A percentile compares a stretch with the other conserved stretches of the same genome.
Evolutionary conservation across 2,329 filamentous ascomycete genomes (phyloP).

Genomic region (Alternaria rosae): DNA sequence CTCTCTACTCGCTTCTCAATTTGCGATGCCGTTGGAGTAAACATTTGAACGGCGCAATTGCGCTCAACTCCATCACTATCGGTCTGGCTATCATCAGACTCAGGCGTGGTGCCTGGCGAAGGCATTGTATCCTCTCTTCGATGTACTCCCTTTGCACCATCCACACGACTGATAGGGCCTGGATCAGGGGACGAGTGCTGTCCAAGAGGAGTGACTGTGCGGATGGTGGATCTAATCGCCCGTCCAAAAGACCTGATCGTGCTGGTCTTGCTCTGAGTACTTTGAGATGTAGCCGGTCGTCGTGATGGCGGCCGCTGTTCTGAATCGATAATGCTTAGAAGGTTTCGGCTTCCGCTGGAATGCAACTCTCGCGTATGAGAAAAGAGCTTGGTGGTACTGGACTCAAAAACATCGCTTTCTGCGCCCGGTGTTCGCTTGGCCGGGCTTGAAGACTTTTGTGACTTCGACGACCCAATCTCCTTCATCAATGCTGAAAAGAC

Average conservation of each 20-base stretch:
- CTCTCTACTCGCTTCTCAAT: slow-evolving; percentile 50
- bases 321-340: slow-evolving; percentile 8
- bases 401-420: slow-evolving; percentile 39
- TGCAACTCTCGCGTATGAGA: slow-evolving; percentile 11
- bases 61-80: not conserved
- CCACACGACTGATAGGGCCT: slow-evolving; percentile 13
- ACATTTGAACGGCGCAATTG: slow-evolving; percentile 5
- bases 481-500: slow-evolving; percentile 48
- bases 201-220: slow-evolving; percentile 46
- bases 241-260: slow-evolving; percentile 39
- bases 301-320: slow-evolving; percentile 20
- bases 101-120: slow-evolving; percentile 6
- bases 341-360: slow-evolving; percentile 22
- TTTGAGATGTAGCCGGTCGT: slow-evolving; percentile 19
- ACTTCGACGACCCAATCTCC: slow-evolving; percentile 38
- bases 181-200: slow-evolving; percentile 12
- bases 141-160: slow-evolving; percentile 14
- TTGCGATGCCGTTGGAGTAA: slow-evolving; percentile 48
- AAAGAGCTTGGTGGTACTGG: slow-evolving; percentile 29
- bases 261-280: slow-evolving; percentile 32
- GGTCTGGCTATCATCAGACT: not conserved
- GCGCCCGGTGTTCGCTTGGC: slow-evolving; percentile 20
- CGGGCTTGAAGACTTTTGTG: not conserved
- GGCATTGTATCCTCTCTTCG: slow-evolving; percentile 13
- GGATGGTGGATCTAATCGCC: slow-evolving; percentile 47